Evolutionary conservation across 2,329 filamentous ascomycete genomes (phyloP).

Genomic region (Monosporascus sp.): DNA sequence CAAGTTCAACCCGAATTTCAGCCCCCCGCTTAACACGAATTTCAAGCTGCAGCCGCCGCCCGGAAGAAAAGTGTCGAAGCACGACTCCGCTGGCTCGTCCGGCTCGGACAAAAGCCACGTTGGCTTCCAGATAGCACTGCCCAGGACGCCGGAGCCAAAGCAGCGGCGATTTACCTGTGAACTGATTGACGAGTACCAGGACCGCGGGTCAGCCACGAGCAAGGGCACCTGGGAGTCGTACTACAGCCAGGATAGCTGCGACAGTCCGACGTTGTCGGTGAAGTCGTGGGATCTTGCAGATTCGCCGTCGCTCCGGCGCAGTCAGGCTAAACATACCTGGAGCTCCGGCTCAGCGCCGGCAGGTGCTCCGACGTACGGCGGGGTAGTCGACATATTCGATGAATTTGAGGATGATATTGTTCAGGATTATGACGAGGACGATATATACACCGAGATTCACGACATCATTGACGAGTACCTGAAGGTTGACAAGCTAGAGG

Average conservation of each 20-base stretch:
- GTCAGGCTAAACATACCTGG: background rate
- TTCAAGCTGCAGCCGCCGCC: conserved; percentile 19
- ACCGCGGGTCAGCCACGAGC: background rate
- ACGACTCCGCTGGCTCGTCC: background rate
- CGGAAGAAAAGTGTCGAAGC: background rate
- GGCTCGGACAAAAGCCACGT: conserved; percentile 6
- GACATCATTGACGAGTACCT: conserved; percentile 22
- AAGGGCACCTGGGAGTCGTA: background rate
- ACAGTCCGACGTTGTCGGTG: background rate
- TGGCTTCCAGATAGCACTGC: conserved; percentile 10
- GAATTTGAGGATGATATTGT: background rate
- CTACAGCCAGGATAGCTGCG: background rate
- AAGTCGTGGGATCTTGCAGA: background rate
- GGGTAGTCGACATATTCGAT: background rate
- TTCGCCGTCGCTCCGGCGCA: background rate
- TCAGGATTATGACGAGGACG: background rate
- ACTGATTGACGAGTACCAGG: background rate
- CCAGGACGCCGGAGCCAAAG: background rate
- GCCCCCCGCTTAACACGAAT: background rate
- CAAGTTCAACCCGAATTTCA: conserved; percentile 6
- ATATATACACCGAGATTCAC: conserved; percentile 18
- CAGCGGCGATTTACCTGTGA: background rate
- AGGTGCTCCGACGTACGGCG: background rate
- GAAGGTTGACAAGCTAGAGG: background rate
- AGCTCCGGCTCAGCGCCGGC: background rate